Conservation (phyloP, 352 stramenopile species). For the Heterotrichella gracilis region DNA sequence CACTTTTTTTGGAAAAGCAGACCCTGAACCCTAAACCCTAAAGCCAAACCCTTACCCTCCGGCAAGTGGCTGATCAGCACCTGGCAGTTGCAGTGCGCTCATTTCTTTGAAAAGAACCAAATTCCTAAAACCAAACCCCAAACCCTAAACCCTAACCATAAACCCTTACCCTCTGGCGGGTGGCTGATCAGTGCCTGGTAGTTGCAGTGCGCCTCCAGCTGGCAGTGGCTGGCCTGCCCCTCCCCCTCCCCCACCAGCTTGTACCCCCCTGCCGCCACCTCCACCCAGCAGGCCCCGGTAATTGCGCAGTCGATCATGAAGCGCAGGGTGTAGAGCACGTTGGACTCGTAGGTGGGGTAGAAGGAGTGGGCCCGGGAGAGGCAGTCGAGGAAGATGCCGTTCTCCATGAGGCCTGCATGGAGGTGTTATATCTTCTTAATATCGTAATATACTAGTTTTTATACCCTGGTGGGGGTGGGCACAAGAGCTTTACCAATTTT, state of each 20-base stretch:
- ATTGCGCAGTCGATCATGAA: constrained; percentile 98
- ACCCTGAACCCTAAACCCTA: too few relatives aligned
- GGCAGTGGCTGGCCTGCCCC: constrained; percentile 33
- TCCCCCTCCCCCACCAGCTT: constrained; percentile 40
- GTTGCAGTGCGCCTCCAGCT: constrained; percentile 87
- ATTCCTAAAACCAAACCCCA: too few relatives aligned
- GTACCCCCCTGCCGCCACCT: constrained; percentile 56
- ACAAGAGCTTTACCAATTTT: too few relatives aligned
- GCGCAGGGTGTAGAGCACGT: constrained; percentile 87
- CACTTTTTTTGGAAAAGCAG: too few relatives aligned
- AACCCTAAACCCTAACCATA: too few relatives aligned
- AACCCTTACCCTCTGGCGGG: constrained; percentile 44
- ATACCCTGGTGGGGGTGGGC: constrained; percentile 25
- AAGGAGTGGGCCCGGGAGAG: constrained; percentile 27
- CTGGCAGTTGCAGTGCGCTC: too few relatives aligned
- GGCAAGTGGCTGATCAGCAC: too few relatives aligned
- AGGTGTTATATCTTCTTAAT: constrained; percentile 24
- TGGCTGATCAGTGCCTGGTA: constrained; percentile 77
- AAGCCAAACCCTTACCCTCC: too few relatives aligned
- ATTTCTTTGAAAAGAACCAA: too few relatives aligned
- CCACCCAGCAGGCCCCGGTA: constrained; percentile 76
- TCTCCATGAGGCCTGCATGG: constrained; percentile 33
- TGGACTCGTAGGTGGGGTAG: constrained; percentile 84
- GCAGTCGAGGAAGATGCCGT: constrained; percentile 12
- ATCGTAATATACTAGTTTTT: constrained; percentile 34